Evolutionary conservation across 2,329 filamentous ascomycete genomes (phyloP).

Genomic region (Pestalotiopsis sp.): DNA sequence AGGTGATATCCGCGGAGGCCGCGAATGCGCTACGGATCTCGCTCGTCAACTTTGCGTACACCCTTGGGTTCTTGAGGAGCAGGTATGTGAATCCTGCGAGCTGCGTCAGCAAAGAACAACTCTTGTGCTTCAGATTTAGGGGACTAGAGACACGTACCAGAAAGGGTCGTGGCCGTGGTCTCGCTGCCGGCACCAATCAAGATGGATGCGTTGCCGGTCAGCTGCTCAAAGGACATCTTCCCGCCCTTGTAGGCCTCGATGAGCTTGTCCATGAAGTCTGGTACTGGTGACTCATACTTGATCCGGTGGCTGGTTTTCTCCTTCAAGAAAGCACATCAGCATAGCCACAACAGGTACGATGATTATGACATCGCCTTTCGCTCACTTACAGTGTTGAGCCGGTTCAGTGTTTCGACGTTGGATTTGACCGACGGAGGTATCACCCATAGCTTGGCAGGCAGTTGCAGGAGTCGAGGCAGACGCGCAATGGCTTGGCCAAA

Average conservation of each 20-base stretch:
- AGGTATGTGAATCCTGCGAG: background rate
- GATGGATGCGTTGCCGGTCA: constrained; percentile 15
- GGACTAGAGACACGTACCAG: constrained; percentile 10
- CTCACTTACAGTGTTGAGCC: background rate
- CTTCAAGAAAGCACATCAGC: constrained; percentile 1
- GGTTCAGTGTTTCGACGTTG: background rate
- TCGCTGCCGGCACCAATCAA: constrained; percentile 21
- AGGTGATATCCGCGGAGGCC: constrained; percentile 36
- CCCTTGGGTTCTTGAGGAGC: background rate
- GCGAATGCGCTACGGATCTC: constrained; percentile 40
- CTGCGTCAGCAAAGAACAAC: background rate
- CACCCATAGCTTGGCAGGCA: background rate
- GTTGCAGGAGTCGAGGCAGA: background rate
- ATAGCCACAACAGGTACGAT: background rate
- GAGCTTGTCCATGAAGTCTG: constrained; percentile 22
- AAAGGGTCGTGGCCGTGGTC: constrained; percentile 19
- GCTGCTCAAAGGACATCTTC: constrained; percentile 16
- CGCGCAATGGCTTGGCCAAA: background rate
- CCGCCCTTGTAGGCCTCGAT: constrained; percentile 18
- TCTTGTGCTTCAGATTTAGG: background rate
- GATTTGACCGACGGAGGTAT: background rate
- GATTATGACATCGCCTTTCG: accelerated
- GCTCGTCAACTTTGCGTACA: constrained; percentile 12
- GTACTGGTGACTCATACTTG: constrained; percentile 13
- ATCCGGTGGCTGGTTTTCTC: constrained; percentile 18